Evolutionary conservation across 345 rosid species (phyloP), one percentile per base, ranked within the genome.

Genomic region (Camelina sativa): DNA sequence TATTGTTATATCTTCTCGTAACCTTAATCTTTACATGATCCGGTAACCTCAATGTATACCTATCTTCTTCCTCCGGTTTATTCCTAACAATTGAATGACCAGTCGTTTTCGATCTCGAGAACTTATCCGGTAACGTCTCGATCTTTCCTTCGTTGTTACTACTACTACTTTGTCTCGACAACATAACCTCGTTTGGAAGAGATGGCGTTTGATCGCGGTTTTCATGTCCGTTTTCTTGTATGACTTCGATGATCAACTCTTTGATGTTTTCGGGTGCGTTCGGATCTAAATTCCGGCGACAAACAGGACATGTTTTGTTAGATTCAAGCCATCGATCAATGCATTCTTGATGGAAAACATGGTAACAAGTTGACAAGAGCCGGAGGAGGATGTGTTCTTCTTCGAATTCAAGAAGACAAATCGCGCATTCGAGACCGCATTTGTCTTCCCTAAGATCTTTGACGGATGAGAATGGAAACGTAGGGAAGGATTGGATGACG

Each of bases 281-380:
- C 40, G 78, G 81, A 25, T 91, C 94, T 9, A 93, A 83, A 22
- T 87, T 83, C 6, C 84, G 70, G 0, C 96, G 96, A 76, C 98
- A 93, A 48, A 93, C 93, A 0, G 96, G 98, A 38, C 98, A 93
- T 5, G 97, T 88, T 71, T 86, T 89, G 76, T 91, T 86, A 2
- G 89, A 83, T 1, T 72, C 78, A 19, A 91, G 90, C 98, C 98
- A 93, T 1, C 80, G 82, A 56, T 93, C 98, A 11, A 93, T 86
- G 55, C 98, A 93, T 63, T 88, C 96, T 81, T 81, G 86, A 66
- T 91, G 98, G 50, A 88, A 91, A 23, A 89, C 91, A 80, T 93
- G 97, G 83, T 80, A 87, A 79, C 97, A 93, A 22, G 79, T 83
- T 3, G 87, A 88, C 28, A 93, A 44, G 10, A 91, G 87, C 5